Evolutionary conservation across 2,329 filamentous ascomycete species (phyloP), one percentile per base, ranked within the genome.

Genomic region (Apiospora marii): DNA sequence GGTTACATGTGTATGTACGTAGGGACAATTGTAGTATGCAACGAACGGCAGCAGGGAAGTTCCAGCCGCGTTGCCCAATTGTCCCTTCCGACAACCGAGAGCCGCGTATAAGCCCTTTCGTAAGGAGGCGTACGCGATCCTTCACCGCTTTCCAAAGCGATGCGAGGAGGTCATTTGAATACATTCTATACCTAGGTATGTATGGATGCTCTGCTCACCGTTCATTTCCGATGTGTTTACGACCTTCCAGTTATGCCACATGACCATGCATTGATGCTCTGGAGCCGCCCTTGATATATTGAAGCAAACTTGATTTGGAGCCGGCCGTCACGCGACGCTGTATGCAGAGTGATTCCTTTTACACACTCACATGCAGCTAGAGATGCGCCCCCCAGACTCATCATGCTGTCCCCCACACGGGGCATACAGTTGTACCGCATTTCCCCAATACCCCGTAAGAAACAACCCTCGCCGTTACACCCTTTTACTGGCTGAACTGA

Each of bases 361-460:
- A 27, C 27, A 61, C 53, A 8, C 22, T 61, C 34, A 64, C 14
- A 34, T 64, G 58, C 58, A 64, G 34, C 58, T 64, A 64, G 34
- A 37, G 22, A 41, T 10, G 58, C 58, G 41, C n/a, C 34, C 58
- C 58, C 58, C 58, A 64, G 58, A 64, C 34, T 64, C 30, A 37
- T 30, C 30, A 64, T 64, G 58, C 58, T n/a, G 58, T 12, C 19
- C 58, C 58, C 30, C 53, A 61, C 58, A 41, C 34, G 30, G 19
- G 19, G 8, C 34, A 41, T n/a, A 13, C 19, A 61, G 16, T 12
- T 5, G 34, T 64, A 16, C 58, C 58, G 30, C 58, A 41, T 64
- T 64, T 64, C 58, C 58, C 58, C 58, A 64, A 64, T 12, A n/a
- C n/a, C 30, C 58, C 10, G 30, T 41, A 64, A 64, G 34, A 41